Evolutionary conservation across 345 rosid genomes (phyloP).

Genomic region (Dipteronia sinensis): DNA sequence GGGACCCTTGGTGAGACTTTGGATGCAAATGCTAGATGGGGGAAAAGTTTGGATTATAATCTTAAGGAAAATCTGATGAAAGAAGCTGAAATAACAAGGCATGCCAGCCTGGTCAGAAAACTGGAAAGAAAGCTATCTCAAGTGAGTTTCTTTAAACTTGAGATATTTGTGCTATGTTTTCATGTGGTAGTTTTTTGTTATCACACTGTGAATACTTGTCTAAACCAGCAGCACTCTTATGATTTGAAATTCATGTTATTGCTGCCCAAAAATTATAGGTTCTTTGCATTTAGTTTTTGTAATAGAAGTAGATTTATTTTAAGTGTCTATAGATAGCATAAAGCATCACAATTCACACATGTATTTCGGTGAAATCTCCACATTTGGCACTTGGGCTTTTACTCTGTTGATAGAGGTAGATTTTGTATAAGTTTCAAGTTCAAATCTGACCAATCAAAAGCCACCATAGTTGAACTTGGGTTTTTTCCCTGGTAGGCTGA

Average conservation of each 20-base stretch:
- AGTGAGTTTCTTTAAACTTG: constrained; percentile 52
- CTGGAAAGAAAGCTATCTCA: constrained; percentile 71
- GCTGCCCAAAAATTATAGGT: neutral
- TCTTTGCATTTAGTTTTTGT: neutral
- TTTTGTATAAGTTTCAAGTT: neutral
- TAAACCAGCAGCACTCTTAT: constrained; percentile 6
- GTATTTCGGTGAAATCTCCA: constrained; percentile 2
- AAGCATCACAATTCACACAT: neutral
- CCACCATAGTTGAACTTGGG: constrained; percentile 1
- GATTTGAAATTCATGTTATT: constrained; percentile 1
- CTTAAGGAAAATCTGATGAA: constrained; percentile 55
- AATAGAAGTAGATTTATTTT: neutral
- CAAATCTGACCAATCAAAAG: neutral
- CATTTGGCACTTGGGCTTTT: neutral
- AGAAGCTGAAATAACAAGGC: constrained; percentile 72
- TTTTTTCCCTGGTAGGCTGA: constrained; percentile 56
- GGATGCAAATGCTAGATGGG: constrained; percentile 85
- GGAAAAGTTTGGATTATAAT: constrained; percentile 54
- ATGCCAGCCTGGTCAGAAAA: constrained; percentile 62
- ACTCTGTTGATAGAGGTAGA: neutral
- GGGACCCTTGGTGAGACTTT: constrained; percentile 90
- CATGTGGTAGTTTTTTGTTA: constrained; percentile 12
- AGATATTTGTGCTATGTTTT: constrained; percentile 10
- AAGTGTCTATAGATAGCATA: neutral
- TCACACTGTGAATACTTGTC: neutral